Conservation (phyloP, 306 rosid species). For the Vigna mungo region DNA sequence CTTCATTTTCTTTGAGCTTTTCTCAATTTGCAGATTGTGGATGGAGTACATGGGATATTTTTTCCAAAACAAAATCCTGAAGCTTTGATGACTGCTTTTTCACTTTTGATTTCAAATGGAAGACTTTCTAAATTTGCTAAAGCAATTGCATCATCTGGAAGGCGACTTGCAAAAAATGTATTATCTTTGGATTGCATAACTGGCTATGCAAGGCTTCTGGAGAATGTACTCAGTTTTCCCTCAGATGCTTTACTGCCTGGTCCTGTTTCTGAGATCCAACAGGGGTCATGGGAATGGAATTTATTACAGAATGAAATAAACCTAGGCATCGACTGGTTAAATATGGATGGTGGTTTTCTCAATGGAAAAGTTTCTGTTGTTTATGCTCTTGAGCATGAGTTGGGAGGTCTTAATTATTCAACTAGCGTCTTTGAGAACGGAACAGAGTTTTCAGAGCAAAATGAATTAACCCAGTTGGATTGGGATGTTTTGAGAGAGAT, state of each 20-base stretch:
- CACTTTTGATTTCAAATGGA: slow-evolving; percentile 81
- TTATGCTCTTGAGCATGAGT: slow-evolving; percentile 71
- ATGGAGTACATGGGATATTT: slow-evolving; percentile 77
- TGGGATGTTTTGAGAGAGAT: slow-evolving; percentile 78
- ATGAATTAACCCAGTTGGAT: slow-evolving; percentile 67
- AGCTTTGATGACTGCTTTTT: slow-evolving; percentile 80
- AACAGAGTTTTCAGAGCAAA: slow-evolving; percentile 53
- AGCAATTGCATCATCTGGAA: slow-evolving; percentile 85
- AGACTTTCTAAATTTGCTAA: slow-evolving; percentile 83
- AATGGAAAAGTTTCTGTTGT: slow-evolving; percentile 55
- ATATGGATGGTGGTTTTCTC: slow-evolving; percentile 47
- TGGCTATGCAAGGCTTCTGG: slow-evolving; percentile 87
- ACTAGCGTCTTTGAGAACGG: slow-evolving; percentile 54
- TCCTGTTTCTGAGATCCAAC: slow-evolving; percentile 76
- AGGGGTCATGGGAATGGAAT: slow-evolving; percentile 84
- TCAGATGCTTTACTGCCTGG: slow-evolving; percentile 78
- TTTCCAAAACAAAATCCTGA: slow-evolving; percentile 80
- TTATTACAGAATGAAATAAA: slow-evolving; percentile 61
- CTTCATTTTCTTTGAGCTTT: slow-evolving; percentile 39
- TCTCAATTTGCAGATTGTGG: slow-evolving; percentile 63
- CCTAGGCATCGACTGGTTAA: slow-evolving; percentile 38
- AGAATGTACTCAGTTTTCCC: slow-evolving; percentile 85
- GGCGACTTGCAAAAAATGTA: slow-evolving; percentile 74
- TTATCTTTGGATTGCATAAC: slow-evolving; percentile 83
- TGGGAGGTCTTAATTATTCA: slow-evolving; percentile 52